Base-by-base conservation (phyloP, 352 stramenopile species). In the Phytophthora rubi region DNA sequence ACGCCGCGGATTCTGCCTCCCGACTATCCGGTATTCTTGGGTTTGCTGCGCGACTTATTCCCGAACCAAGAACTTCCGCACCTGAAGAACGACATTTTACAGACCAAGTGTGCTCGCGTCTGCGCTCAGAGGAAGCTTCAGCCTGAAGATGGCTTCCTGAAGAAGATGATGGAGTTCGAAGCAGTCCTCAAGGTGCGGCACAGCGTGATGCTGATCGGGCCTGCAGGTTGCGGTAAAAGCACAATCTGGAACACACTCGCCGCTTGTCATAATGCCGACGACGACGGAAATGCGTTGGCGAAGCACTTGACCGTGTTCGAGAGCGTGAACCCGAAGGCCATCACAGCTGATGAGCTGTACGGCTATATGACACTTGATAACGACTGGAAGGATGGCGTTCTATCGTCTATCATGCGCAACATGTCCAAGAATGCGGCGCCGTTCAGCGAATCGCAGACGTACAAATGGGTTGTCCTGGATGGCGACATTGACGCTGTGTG, bases 291-390 rank as follows among this genome's bases (percentile, higher is more conserved):
- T 62, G 83, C 89, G 5, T 87, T 92, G 49, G 33, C 78, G 7
- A 99, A 98, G 68, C 87, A 95, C 4, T 88, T 93, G 32, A 98
- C 92, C 30, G 94, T 99, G 3, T 96, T 82, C 54, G 96, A 99
- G 65, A 98, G 89, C 15, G 90, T 99, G 0, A 99, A 99, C 71
- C 97, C 97, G 0, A 99, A 99, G 71, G 71, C 93, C 12, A 92
- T 99, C 21, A 97, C 86, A 9, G 90, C 91, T 0, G 91, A 98
- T 61, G 95, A 98, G 71, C 68, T 98, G 15, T 98, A 98, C 65
- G 92, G 96, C 37, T 98, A 96, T 79, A 99, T 99, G 95, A 99
- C 94, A 18, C 80, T 99, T 3, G 88, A 97, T n/a, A 98, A 98
- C 55, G 97, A 99, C 81, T 99, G 97, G 97, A 98, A 98, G 76